Conservation (phyloP, 495 filamentous ascomycete genomes). For the Xylaria cubensis region DNA sequence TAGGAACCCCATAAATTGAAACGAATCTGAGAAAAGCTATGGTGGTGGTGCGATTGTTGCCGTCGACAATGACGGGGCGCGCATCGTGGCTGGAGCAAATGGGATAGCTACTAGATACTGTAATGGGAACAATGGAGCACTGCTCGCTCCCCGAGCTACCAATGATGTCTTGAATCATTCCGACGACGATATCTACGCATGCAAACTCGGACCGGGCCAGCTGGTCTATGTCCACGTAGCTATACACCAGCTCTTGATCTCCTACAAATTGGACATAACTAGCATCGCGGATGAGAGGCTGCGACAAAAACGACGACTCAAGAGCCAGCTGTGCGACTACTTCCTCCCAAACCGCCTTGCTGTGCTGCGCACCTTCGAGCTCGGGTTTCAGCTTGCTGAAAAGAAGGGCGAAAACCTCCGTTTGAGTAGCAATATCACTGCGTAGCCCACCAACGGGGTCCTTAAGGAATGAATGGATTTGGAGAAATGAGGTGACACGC, state of each 20-base stretch:
- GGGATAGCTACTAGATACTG: slow-evolving; percentile 13
- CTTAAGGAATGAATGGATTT: slow-evolving; percentile 19
- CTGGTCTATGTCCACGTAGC: slow-evolving; percentile 20
- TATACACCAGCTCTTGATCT: slow-evolving; percentile 21
- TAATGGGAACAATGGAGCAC: slow-evolving; percentile 20
- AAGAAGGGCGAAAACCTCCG: background rate
- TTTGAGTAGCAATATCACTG: slow-evolving; percentile 13
- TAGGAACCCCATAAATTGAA: slow-evolving; percentile 9
- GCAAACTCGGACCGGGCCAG: slow-evolving; percentile 19
- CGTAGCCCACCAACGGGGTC: slow-evolving; percentile 17
- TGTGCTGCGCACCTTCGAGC: background rate
- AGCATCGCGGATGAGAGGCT: slow-evolving; percentile 5
- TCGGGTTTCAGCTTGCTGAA: slow-evolving; percentile 7
- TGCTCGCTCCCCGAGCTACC: background rate
- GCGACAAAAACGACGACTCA: slow-evolving; percentile 22
- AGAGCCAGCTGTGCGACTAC: slow-evolving; percentile 4
- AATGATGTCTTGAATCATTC: slow-evolving; percentile 21
- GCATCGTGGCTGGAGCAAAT: slow-evolving; percentile 11
- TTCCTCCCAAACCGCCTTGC: background rate
- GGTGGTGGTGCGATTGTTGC: slow-evolving; percentile 22
- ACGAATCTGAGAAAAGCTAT: slow-evolving; percentile 20
- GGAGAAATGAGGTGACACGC: slow-evolving; percentile 12
- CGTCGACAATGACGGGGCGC: slow-evolving; percentile 20
- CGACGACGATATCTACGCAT: slow-evolving; percentile 14
- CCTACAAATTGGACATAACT: slow-evolving; percentile 18